Evolutionary conservation across 345 rosid species (phyloP).

Genomic region (Microcos paniculata): DNA sequence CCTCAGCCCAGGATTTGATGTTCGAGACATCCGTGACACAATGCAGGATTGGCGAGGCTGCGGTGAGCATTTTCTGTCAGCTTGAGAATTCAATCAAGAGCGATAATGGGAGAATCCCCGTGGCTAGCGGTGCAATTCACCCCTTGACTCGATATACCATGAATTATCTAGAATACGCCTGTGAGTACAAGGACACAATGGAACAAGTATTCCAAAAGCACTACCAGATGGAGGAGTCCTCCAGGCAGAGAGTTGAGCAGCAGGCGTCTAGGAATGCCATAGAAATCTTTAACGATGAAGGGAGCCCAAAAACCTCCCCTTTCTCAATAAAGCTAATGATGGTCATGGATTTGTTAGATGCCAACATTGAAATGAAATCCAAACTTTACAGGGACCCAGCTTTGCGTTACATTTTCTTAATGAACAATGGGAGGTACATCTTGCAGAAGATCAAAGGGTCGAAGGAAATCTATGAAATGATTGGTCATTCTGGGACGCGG

Average conservation of each 20-base stretch:
- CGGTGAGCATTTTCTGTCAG: slow-evolving; percentile 60
- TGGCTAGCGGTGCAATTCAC: slow-evolving; percentile 82
- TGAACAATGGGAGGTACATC: slow-evolving; percentile 91
- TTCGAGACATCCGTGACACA: slow-evolving; percentile 40
- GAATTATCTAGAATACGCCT: slow-evolving; percentile 77
- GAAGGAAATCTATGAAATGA: slow-evolving; percentile 53
- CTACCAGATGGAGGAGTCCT: slow-evolving; percentile 18
- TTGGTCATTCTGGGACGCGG: slow-evolving; percentile 63
- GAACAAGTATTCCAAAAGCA: slow-evolving; percentile 62
- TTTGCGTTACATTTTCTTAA: slow-evolving; percentile 66
- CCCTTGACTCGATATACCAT: slow-evolving; percentile 87
- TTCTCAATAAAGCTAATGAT: slow-evolving; percentile 41
- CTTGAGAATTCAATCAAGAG: slow-evolving; percentile 72
- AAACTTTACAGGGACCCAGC: slow-evolving; percentile 61
- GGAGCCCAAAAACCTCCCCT: slow-evolving; percentile 32
- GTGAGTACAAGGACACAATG: slow-evolving; percentile 69
- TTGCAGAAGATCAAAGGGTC: slow-evolving; percentile 74
- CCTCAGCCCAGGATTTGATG: slow-evolving; percentile 30
- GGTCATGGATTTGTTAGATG: slow-evolving; percentile 72
- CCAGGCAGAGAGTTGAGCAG: background rate
- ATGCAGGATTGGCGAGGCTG: slow-evolving; percentile 57
- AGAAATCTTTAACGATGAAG: slow-evolving; percentile 10
- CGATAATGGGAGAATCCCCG: slow-evolving; percentile 59
- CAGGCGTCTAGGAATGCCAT: background rate
- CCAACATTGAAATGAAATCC: slow-evolving; percentile 60